These are phyloP conservation scores for Fistulina hepatica DNA, from an alignment of 1,284 basidiomycete genomes.

Conservation along the genomic window DNA sequence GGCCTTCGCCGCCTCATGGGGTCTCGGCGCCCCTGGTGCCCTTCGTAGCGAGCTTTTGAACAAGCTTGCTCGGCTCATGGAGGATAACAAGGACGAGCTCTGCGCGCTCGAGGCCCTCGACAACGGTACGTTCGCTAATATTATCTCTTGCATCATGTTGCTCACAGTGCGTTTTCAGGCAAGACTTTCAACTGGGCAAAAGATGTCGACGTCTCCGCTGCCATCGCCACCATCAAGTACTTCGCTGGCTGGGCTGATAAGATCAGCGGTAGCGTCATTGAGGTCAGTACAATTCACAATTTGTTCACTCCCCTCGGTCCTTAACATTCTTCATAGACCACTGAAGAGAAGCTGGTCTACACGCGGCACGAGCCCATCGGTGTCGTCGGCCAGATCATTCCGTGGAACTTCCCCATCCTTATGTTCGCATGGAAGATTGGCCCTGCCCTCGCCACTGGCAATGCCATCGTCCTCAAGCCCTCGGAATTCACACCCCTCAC, in stretches of 20 bases:
- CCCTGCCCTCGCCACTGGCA: constrained; percentile 71
- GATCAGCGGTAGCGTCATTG: constrained; percentile 72
- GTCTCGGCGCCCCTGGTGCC: constrained; percentile 49
- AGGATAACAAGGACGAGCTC: constrained; percentile 60
- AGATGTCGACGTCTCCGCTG: constrained; percentile 55
- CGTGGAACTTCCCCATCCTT: constrained; percentile 48
- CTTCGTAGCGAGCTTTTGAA: constrained; percentile 54
- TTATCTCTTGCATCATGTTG: background rate
- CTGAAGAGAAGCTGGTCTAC: constrained; percentile 63
- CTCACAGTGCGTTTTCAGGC: constrained; percentile 22
- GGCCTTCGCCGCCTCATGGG: constrained; percentile 71
- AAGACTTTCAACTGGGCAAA: constrained; percentile 75
- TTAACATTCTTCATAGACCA: constrained; percentile 31
- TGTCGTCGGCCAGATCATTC: constrained; percentile 81
- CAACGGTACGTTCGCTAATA: constrained; percentile 32
- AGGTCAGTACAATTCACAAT: constrained; percentile 25
- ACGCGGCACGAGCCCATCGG: constrained; percentile 91
- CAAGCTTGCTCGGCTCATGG: constrained; percentile 70
- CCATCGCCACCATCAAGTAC: constrained; percentile 66
- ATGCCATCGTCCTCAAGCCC: constrained; percentile 76
- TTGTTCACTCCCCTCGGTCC: background rate
- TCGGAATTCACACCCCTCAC: constrained; percentile 87
- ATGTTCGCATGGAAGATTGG: constrained; percentile 37
- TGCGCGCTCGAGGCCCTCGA: constrained; percentile 75
- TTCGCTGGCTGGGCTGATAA: constrained; percentile 83